Evolutionary conservation across 306 rosid species (phyloP), one percentile per base, ranked within the genome.

Genomic region (Pueraria montana): DNA sequence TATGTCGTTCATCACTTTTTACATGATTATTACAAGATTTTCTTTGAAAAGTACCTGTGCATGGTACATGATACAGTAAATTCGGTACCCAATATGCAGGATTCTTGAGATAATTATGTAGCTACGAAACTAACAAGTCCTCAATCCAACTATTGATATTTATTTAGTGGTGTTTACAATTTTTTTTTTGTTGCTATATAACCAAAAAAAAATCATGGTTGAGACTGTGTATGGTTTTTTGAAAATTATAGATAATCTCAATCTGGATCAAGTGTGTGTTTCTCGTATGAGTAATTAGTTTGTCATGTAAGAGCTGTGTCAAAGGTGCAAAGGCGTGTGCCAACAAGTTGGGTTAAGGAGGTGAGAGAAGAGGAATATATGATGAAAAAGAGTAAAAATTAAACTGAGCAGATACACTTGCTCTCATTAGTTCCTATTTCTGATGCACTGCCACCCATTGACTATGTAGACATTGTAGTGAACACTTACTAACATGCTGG

Each of bases 341-440:
- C 82, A 65, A 82, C 73, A 68, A 66, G 24, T 89, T 82, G 34
- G 90, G 69, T 64, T 80, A 77, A 84, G 89, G 79, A 66, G 92
- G 86, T 90, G 73, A 79, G 86, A 88, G 89, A 88, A 79, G 61
- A 75, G 17, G 78, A 53, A 53, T 26, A 18, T 18, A 40, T 40
- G 20, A 77, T 58, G 27, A 86, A 73, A 77, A 79, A 86, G 62
- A 16, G 69, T 38, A 38, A 49, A 77, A 83, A n/a, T n/a, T 83
- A 74, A 36, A 76, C 80, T 48, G 74, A 78, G 82, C 32, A 72
- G 56, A 83, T 56, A 59, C 63, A 46, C 8, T 69, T 58, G 21
- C 81, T 59, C 49, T 71, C 81, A 45, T 11, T 17, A 11, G 40
- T 81, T 52, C 42, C 52, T 43, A 11, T 45, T 59, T 43, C 84